These are phyloP conservation scores for Barnettozyma sucrosica DNA, from an alignment of 805 yeast genomes.

Conservation along the genomic window DNA sequence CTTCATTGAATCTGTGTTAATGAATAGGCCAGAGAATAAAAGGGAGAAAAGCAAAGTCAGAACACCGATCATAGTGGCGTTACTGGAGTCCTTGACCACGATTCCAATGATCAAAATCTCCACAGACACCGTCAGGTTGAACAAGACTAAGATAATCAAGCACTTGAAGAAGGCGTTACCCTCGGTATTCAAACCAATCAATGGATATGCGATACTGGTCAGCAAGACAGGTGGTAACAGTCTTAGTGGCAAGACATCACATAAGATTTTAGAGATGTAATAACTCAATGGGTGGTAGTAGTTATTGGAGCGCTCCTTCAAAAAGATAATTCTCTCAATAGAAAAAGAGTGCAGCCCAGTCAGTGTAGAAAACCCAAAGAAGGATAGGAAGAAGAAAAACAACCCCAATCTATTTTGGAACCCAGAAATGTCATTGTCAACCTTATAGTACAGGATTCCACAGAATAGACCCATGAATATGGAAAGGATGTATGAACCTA, in stretches of 20 bases:
- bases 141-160: slow-evolving; percentile 62
- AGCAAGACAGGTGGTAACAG: slow-evolving; percentile 87
- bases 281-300: slow-evolving; percentile 87
- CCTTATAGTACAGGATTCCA: slow-evolving; percentile 78
- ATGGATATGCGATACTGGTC: slow-evolving; percentile 77
- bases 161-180: slow-evolving; percentile 69
- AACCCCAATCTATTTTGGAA: slow-evolving; percentile 93
- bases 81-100: slow-evolving; percentile 80
- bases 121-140: slow-evolving; percentile 81
- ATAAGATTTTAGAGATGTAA: slow-evolving; percentile 75
- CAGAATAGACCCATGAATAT: slow-evolving; percentile 74
- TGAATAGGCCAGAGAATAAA: slow-evolving; percentile 88
- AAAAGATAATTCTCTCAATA: slow-evolving; percentile 79
- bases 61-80: slow-evolving; percentile 86
- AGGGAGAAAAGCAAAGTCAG: slow-evolving; percentile 77
- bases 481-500: slow-evolving; percentile 79
- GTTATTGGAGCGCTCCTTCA: slow-evolving; percentile 91
- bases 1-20: slow-evolving; percentile 65
- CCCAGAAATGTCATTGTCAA: slow-evolving; percentile 86
- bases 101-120: slow-evolving; percentile 87
- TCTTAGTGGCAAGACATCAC: slow-evolving; percentile 90
- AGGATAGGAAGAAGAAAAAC: slow-evolving; percentile 83
- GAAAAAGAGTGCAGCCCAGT: slow-evolving; percentile 90
- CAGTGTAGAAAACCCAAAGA: slow-evolving; percentile 90
- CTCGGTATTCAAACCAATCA: slow-evolving; percentile 81